Conservation (phyloP, 2,329 filamentous ascomycete genomes). For the Botrytis galanthina region DNA sequence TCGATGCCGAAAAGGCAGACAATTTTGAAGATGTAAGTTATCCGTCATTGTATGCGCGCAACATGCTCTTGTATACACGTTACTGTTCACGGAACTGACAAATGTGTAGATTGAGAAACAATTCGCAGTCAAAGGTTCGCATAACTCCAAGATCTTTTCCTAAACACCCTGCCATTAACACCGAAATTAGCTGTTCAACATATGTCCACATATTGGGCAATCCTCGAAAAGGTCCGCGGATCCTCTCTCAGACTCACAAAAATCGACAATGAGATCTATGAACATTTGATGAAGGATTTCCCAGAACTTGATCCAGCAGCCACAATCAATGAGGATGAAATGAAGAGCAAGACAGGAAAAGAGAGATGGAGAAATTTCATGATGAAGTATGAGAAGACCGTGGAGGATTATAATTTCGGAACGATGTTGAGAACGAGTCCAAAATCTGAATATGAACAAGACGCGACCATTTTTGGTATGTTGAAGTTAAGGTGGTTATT, state of each 20-base stretch:
- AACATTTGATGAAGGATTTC: conserved; percentile 83
- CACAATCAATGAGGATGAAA: conserved; percentile 83
- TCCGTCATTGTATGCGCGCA: conserved; percentile 12
- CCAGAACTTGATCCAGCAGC: conserved; percentile 85
- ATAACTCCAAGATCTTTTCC: neutral
- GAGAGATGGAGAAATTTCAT: conserved; percentile 94
- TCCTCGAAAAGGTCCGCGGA: conserved; percentile 86
- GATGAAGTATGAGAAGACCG: conserved; percentile 86
- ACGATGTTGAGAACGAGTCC: conserved; percentile 82
- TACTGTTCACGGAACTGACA: conserved; percentile 23
- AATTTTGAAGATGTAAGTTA: conserved; percentile 65
- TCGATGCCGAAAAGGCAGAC: conserved; percentile 61
- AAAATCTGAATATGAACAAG: conserved; percentile 79
- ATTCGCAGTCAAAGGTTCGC: conserved; percentile 87
- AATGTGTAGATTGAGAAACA: conserved; percentile 89
- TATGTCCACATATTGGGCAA: conserved; percentile 94
- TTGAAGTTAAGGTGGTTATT: neutral
- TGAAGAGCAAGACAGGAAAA: conserved; percentile 98
- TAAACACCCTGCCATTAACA: conserved; percentile 31
- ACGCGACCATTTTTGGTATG: conserved; percentile 88
- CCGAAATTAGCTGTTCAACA: conserved; percentile 72
- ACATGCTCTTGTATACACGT: conserved; percentile 15
- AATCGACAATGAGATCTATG: conserved; percentile 91
- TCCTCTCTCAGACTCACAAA: conserved; percentile 89
- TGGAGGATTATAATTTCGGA: conserved; percentile 98